Percentiles rank a stretch among this genome's conserved stretches.
Evolutionary conservation across 495 filamentous ascomycete genomes (phyloP).

Genomic region (Talaromyces proteolyticus): DNA sequence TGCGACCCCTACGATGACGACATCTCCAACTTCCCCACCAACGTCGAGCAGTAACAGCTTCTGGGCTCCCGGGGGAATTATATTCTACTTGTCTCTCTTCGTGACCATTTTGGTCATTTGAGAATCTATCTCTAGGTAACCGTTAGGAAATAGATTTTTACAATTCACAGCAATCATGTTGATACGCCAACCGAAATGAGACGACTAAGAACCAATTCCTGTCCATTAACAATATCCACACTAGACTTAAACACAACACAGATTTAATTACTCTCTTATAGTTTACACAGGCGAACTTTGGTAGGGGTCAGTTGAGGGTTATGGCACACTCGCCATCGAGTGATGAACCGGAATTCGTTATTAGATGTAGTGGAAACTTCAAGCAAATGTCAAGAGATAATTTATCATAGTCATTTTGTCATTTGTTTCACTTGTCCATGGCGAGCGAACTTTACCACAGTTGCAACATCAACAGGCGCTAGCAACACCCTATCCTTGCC

Average conservation of each 20-base stretch:
- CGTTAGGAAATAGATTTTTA: background rate
- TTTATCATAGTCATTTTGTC: background rate
- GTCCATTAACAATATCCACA: background rate
- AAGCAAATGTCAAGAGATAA: background rate
- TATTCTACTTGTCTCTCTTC: background rate
- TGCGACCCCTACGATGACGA: background rate
- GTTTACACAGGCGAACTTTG: background rate
- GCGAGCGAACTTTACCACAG: too few relatives aligned
- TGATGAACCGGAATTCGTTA: background rate
- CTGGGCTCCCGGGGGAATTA: background rate
- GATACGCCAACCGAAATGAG: background rate
- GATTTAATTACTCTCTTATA: background rate
- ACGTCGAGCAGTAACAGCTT: background rate
- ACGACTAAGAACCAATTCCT: background rate
- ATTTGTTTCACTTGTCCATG: too few relatives aligned
- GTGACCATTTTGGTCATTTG: background rate
- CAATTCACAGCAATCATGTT: background rate
- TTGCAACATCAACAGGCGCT: too few relatives aligned
- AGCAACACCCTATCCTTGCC: too few relatives aligned
- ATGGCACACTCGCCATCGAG: background rate
- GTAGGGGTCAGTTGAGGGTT: background rate
- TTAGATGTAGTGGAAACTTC: background rate
- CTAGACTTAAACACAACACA: background rate
- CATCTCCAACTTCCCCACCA: background rate
- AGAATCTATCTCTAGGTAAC: background rate